Evolutionary conservation across 371 early-diverging fungal genomes (phyloP).

Genomic region (Apophysomyces trapeziformis): DNA sequence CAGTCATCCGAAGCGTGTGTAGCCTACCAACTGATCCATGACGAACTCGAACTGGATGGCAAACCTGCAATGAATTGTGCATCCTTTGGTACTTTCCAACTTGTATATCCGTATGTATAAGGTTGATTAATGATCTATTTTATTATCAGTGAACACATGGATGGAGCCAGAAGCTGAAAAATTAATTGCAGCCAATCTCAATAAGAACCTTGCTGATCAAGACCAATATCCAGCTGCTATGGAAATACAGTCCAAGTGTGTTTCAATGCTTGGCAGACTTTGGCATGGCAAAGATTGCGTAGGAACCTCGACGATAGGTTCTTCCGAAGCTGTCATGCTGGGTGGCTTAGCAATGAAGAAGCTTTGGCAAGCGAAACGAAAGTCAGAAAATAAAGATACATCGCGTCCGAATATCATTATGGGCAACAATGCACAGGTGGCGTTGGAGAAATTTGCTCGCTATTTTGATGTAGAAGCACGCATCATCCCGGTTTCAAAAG

Average conservation of each 20-base stretch:
- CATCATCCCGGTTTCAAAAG: constrained; percentile 55
- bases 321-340: constrained; percentile 71
- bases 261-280: constrained; percentile 63
- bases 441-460: constrained; percentile 61
- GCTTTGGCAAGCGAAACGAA: constrained; percentile 59
- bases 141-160: constrained; percentile 53
- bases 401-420: constrained; percentile 70
- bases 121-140: neutral
- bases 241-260: constrained; percentile 62
- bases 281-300: constrained; percentile 54
- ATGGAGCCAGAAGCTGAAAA: constrained; percentile 77
- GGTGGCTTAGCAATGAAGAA: constrained; percentile 70
- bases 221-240: constrained; percentile 64
- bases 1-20: constrained; percentile 47
- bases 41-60: constrained; percentile 68
- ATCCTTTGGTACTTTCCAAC: constrained; percentile 35
- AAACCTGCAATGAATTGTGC: constrained; percentile 69
- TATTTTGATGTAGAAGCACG: constrained; percentile 79
- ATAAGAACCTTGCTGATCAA: constrained; percentile 66
- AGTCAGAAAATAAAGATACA: constrained; percentile 53
- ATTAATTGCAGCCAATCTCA: constrained; percentile 63
- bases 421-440: constrained; percentile 66
- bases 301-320: constrained; percentile 65
- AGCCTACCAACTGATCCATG: constrained; percentile 67
- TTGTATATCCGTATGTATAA: too few species aligned